Conservation (phyloP, 306 rosid species). For the Albizia julibrissin region DNA sequence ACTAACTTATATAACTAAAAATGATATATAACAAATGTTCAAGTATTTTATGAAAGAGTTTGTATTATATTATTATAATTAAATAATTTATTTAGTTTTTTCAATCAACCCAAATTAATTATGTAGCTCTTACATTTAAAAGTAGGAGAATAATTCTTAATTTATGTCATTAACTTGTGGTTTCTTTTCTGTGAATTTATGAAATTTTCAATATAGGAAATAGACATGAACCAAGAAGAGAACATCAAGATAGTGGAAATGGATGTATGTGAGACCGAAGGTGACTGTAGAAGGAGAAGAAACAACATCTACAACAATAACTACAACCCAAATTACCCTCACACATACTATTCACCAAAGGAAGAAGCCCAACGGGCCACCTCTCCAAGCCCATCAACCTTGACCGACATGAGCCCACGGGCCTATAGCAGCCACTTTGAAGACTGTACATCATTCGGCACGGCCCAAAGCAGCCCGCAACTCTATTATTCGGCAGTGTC, state of each 20-base stretch:
- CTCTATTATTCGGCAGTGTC: constrained; percentile 56
- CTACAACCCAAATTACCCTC: not conserved
- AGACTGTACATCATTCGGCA: constrained; percentile 51
- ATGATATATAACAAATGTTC: too few species aligned
- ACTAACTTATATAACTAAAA: too few species aligned
- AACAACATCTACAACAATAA: constrained; percentile 30
- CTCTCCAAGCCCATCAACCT: constrained; percentile 69
- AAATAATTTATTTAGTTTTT: too few species aligned
- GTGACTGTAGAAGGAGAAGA: constrained; percentile 51
- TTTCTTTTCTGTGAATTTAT: not conserved
- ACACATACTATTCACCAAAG: constrained; percentile 42
- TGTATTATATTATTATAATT: too few species aligned
- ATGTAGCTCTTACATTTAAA: too few species aligned
- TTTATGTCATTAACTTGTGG: too few species aligned
- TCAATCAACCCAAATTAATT: too few species aligned
- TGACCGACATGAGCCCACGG: constrained; percentile 69
- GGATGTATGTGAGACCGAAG: constrained; percentile 67
- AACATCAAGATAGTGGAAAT: constrained; percentile 92
- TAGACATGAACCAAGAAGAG: constrained; percentile 66
- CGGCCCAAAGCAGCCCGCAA: constrained; percentile 77
- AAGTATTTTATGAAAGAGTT: too few species aligned
- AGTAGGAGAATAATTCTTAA: too few species aligned
- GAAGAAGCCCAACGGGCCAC: constrained; percentile 60
- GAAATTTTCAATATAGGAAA: constrained; percentile 47
- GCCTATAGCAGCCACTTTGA: constrained; percentile 76